phyloP scores from a whole-genome alignment of 176 grass and related monocot species.

The Dendrocalamus sinicus region DNA sequence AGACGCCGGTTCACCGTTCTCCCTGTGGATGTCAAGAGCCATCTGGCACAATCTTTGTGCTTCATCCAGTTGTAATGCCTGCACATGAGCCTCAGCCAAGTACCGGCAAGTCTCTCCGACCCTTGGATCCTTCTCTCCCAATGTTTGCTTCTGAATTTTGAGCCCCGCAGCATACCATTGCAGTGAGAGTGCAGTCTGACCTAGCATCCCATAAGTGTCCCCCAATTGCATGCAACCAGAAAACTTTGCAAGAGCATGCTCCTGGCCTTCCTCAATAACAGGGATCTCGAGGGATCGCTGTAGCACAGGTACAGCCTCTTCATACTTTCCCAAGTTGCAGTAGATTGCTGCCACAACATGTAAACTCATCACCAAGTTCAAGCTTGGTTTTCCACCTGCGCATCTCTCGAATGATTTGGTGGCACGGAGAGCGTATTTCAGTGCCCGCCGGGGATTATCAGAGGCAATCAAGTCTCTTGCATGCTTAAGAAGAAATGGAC shows the following conservation, averaged over 20 bases:
- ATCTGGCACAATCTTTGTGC: slow-evolving; percentile 79
- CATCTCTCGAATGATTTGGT: slow-evolving; percentile 94
- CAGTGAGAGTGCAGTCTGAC: slow-evolving; percentile 75
- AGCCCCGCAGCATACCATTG: slow-evolving; percentile 75
- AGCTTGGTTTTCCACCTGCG: slow-evolving; percentile 69
- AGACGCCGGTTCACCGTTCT: slow-evolving; percentile 61
- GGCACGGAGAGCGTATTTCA: slow-evolving; percentile 91
- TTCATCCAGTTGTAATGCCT: slow-evolving; percentile 84
- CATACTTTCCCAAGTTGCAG: slow-evolving; percentile 72
- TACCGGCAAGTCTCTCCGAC: slow-evolving; percentile 93
- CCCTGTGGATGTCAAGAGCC: slow-evolving; percentile 83
- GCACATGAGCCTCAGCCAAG: slow-evolving; percentile 93
- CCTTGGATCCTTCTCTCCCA: slow-evolving; percentile 82
- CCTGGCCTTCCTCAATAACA: slow-evolving; percentile 75
- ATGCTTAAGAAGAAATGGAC: slow-evolving; percentile 97
- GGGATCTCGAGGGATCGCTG: slow-evolving; percentile 77
- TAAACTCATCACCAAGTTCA: slow-evolving; percentile 90
- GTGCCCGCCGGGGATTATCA: slow-evolving; percentile 71
- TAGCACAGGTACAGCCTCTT: slow-evolving; percentile 76
- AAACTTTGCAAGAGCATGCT: slow-evolving; percentile 93
- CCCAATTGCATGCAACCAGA: slow-evolving; percentile 95
- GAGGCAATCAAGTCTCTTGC: slow-evolving; percentile 91
- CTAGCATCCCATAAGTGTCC: slow-evolving; percentile 85
- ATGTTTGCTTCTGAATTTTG: slow-evolving; percentile 76
- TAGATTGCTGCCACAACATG: slow-evolving; percentile 94